Base-by-base conservation (phyloP, 169 alveolate species). In the Plasmodium gonderi region DNA sequence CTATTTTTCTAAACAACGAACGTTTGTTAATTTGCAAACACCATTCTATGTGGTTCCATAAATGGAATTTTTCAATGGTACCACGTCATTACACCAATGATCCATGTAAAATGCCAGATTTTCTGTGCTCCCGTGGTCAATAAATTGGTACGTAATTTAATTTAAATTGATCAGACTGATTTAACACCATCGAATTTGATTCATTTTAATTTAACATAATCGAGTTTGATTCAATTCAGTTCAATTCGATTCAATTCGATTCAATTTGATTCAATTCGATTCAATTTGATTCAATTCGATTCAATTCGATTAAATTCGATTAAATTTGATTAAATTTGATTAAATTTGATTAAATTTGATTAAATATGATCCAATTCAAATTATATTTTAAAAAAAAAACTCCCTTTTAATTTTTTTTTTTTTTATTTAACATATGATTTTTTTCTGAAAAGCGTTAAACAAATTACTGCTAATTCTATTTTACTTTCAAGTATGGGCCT, bases 11-110 rank as follows among this genome's bases (percentile, higher is more conserved):
- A 36, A 17, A n/a, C 9, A 36, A 23, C 72, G 72, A 17, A 60
- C 72, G 72, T n/a, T 20, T 60, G 72, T 36, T 60, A 60, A 60
- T 60, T 60, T 60, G 72, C 40, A 60, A 60, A n/a, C n/a, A n/a
- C 72, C 31, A 36, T n/a, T 60, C 33, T n/a, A 60, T 60, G 72
- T 60, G 72, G 40, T 60, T 60, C 72, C 72, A 60, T 60, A 26
- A 60, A 60, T 36, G 40, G 72, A 60, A 60, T 60, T 60, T 23
- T 36, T 23, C 72, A 60, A 12, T 60, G 17, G 31, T 20, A n/a
- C n/a, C 40, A 60, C 72, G 72, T 60, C 8, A 20, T 60, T 60
- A n/a, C 72, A 23, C 36, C 1, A 2, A 36, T n/a, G 72, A 60
- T 60, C 26, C 7, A 23, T n/a, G 38, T 60, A 5, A 60, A 60